Percentiles rank a stretch among this genome's conserved stretches.
Conservation (phyloP, 2,329 filamentous ascomycete genomes). For the Dothidotthia symphoricarpi region DNA sequence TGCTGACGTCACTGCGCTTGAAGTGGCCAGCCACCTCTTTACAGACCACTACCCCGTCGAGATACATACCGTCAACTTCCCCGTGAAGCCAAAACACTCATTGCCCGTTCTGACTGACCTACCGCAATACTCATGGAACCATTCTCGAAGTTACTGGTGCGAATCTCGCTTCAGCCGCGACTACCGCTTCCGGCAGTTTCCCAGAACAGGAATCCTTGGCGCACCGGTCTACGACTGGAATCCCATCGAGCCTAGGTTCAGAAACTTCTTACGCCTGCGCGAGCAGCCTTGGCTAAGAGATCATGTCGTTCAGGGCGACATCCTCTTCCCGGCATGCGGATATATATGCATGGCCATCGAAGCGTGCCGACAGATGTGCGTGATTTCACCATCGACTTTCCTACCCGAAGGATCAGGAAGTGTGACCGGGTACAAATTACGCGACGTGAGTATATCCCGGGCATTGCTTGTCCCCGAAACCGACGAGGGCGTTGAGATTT, state of each 20-base stretch:
- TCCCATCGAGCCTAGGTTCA: conserved; percentile 19
- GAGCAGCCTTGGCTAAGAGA: conserved; percentile 24
- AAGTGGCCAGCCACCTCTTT: conserved; percentile 7
- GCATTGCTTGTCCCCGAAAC: conserved; percentile 25
- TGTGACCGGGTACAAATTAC: conserved; percentile 12
- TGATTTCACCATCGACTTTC: conserved; percentile 7
- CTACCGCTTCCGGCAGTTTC: conserved; percentile 14
- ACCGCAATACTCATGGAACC: conserved; percentile 38
- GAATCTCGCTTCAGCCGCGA: conserved; percentile 19
- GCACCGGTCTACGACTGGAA: conserved; percentile 10
- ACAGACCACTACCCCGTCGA: conserved; percentile 1
- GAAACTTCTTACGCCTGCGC: conserved; percentile 21
- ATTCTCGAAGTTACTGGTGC: conserved; percentile 29
- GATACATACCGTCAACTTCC: conserved; percentile 8
- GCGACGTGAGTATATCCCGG: conserved; percentile 18
- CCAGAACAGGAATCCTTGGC: conserved; percentile 17
- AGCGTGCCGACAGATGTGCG: conserved; percentile 10
- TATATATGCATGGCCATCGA: conserved; percentile 19
- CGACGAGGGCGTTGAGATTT: conserved; percentile 24
- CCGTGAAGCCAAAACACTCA: conserved; percentile 5
- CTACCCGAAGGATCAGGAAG: background rate
- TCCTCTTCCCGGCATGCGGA: conserved; percentile 19
- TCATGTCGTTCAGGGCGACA: conserved; percentile 19
- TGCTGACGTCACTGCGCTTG: conserved; percentile 5
- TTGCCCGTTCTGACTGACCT: conserved; percentile 16